Conservation (phyloP, 75 land plant genomes). For the Cryptomeria japonica region DNA sequence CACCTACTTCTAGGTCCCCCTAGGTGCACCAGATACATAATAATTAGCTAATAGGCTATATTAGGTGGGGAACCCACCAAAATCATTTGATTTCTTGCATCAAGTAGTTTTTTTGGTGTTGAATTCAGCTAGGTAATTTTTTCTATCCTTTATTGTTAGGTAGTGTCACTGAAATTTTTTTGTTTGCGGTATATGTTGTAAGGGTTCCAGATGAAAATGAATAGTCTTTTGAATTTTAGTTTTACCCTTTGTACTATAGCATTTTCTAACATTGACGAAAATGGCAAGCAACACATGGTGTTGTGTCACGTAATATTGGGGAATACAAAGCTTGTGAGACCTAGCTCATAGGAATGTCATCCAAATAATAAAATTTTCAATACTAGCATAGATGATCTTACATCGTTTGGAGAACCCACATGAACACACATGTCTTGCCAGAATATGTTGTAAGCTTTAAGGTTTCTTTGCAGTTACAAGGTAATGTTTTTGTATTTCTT, state of each 20-base stretch:
- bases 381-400: slow-evolving; percentile 62
- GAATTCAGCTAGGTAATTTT: too few relatives aligned
- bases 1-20: too few relatives aligned
- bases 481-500: slow-evolving; percentile 20
- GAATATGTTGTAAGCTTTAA: slow-evolving; percentile 60
- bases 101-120: too few relatives aligned
- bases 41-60: too few relatives aligned
- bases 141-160: too few relatives aligned
- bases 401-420: slow-evolving; percentile 65
- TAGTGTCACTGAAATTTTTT: too few relatives aligned
- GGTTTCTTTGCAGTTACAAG: slow-evolving; percentile 24
- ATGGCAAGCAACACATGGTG: slow-evolving; percentile 47
- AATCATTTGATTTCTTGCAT: too few relatives aligned
- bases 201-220: slow-evolving; percentile 35
- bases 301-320: slow-evolving; percentile 69
- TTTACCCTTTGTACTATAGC: slow-evolving; percentile 14
- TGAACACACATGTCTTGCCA: slow-evolving; percentile 80
- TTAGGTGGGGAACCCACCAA: too few relatives aligned
- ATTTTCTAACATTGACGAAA: slow-evolving; percentile 28
- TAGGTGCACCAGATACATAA: too few relatives aligned
- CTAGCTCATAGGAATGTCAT: slow-evolving; percentile 40
- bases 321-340: slow-evolving; percentile 43
- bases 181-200: background rate
- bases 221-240: slow-evolving; percentile 7
- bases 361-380: slow-evolving; percentile 65